Percentiles rank a stretch among this genome's conserved stretches.
These are phyloP conservation scores for Colletotrichum sp. DNA, from an alignment of 2,329 filamentous ascomycete species.

Conservation along the genomic window DNA sequence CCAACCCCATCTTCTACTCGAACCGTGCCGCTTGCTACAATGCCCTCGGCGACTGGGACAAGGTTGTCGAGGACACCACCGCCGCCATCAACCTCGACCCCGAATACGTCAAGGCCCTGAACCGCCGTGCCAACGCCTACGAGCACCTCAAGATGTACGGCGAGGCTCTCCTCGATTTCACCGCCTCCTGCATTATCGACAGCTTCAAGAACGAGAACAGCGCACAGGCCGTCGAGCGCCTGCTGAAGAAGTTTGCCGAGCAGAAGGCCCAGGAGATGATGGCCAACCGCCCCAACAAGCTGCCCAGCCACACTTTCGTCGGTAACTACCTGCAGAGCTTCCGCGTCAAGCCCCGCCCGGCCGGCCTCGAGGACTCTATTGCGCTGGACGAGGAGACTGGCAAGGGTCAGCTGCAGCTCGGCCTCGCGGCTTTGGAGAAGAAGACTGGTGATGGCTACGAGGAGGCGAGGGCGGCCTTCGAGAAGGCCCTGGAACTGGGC, in stretches of 20 bases:
- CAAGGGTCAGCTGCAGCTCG: constrained; percentile 84
- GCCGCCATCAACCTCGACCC: constrained; percentile 92
- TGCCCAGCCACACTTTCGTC: constrained; percentile 95
- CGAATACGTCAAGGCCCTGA: constrained; percentile 97
- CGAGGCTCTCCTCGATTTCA: constrained; percentile 96
- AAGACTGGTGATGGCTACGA: constrained; percentile 93
- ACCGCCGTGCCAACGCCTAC: constrained; percentile 95
- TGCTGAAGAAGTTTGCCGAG: constrained; percentile 97
- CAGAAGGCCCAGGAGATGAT: constrained; percentile 91
- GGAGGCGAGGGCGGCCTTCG: constrained; percentile 84
- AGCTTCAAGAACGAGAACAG: constrained; percentile 92
- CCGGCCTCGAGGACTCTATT: constrained; percentile 80
- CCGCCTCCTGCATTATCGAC: constrained; percentile 98
- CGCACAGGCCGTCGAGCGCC: constrained; percentile 86
- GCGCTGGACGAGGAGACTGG: constrained; percentile 80
- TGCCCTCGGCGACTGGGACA: constrained; percentile 89
- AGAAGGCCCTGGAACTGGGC: constrained; percentile 83
- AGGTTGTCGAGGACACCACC: constrained; percentile 96
- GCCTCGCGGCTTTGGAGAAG: constrained; percentile 79
- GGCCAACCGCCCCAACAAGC: constrained; percentile 80
- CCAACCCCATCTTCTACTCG: constrained; percentile 97
- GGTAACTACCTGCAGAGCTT: constrained; percentile 99
- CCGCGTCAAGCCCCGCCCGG: constrained; percentile 79
- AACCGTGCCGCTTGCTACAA: constrained; percentile 98
- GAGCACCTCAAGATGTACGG: constrained; percentile 91